Conservation (phyloP, 352 stramenopile species). For the Achlya hypogyna region DNA sequence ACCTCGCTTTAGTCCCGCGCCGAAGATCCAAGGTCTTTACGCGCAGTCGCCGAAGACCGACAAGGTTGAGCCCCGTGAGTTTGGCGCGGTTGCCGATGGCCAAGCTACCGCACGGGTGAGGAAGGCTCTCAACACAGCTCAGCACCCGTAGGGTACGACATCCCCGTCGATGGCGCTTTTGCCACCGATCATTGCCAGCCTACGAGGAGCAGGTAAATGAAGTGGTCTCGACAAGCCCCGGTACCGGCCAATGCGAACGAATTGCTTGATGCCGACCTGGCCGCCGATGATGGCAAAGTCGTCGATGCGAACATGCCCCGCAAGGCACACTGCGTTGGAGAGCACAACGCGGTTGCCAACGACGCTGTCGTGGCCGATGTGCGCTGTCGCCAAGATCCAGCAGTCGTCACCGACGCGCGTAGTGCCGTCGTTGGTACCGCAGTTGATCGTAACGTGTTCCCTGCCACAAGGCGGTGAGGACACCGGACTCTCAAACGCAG, state of each 20-base stretch:
- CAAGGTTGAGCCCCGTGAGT: conserved; percentile 62
- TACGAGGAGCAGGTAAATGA: conserved; percentile 12
- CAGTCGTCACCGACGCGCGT: conserved; percentile 65
- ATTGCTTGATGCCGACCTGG: conserved; percentile 70
- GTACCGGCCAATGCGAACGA: conserved; percentile 43
- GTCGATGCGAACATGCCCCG: conserved; percentile 67
- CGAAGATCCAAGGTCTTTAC: conserved; percentile 10
- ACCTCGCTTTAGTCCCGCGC: background rate
- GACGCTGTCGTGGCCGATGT: conserved; percentile 61
- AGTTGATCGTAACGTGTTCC: conserved; percentile 76
- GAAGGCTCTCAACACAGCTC: background rate
- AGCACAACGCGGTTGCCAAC: conserved; percentile 62
- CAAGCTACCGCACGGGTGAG: background rate
- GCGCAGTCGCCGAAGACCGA: conserved; percentile 55
- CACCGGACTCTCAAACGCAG: background rate
- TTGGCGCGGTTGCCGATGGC: conserved; percentile 57
- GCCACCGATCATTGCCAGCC: conserved; percentile 65
- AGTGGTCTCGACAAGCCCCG: background rate
- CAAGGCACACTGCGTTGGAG: conserved; percentile 72
- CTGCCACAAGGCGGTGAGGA: background rate
- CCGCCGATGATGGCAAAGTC: conserved; percentile 67
- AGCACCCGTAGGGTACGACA: conserved; percentile 63
- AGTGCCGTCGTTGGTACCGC: conserved; percentile 43
- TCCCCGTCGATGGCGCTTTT: conserved; percentile 76
- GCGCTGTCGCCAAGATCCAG: conserved; percentile 62